Percentiles rank a stretch among this genome's conserved stretches.
These are phyloP conservation scores for Zasmidium cellare DNA, from an alignment of 2,329 filamentous ascomycete species.

Conservation along the genomic window DNA sequence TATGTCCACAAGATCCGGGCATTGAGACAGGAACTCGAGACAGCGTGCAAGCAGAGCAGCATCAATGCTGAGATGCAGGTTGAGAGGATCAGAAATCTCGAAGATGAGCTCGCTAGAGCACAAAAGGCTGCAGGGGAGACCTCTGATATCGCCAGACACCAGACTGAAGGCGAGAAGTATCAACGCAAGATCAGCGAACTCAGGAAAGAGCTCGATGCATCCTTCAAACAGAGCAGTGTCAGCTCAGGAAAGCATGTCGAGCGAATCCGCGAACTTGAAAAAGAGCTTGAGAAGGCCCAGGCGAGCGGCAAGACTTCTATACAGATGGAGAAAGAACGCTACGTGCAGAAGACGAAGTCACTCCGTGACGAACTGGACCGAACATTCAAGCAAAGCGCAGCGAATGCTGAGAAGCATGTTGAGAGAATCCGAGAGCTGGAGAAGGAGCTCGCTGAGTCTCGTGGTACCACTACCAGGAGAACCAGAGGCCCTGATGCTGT, in stretches of 20 bases:
- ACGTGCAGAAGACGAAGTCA: constrained; percentile 19
- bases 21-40: constrained; percentile 27
- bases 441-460: constrained; percentile 12
- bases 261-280: constrained; percentile 21
- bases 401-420: constrained; percentile 19
- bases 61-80: constrained; percentile 29
- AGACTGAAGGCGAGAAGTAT: constrained; percentile 21
- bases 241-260: constrained; percentile 22
- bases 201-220: constrained; percentile 22
- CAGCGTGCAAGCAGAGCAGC: constrained; percentile 31
- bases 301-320: constrained; percentile 8
- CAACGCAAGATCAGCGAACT: constrained; percentile 23
- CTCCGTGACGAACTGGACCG: constrained; percentile 22
- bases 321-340: constrained; percentile 15
- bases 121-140: constrained; percentile 17
- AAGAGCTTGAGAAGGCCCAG: constrained; percentile 17
- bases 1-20: constrained; percentile 27
- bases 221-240: constrained; percentile 27
- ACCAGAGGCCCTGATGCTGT: constrained; percentile 14
- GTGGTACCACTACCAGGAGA: background rate
- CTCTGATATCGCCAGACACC: constrained; percentile 10
- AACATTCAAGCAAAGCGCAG: constrained; percentile 22
- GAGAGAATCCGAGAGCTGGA: constrained; percentile 21
- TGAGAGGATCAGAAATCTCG: constrained; percentile 24
- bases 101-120: constrained; percentile 22